Evolutionary conservation across 257 asterid species (phyloP).

Genomic region (Solanum clarkiae): DNA sequence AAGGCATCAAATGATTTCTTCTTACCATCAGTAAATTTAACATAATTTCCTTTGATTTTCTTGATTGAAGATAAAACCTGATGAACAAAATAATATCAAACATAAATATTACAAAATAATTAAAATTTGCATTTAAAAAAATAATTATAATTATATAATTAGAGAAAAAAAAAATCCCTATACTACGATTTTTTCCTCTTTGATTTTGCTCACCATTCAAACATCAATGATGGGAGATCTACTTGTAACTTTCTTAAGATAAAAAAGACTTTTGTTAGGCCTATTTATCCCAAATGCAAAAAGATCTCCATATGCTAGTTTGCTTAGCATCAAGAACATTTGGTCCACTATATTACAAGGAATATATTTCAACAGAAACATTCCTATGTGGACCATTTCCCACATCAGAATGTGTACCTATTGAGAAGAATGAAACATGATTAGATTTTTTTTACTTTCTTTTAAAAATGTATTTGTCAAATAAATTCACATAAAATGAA

Average conservation of each 20-base stretch:
- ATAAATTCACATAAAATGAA: too few species aligned
- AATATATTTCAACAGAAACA: slow-evolving; percentile 3
- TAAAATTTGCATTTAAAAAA: not conserved
- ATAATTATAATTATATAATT: too few species aligned
- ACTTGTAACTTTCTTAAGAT: slow-evolving; percentile 16
- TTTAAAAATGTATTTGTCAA: too few species aligned
- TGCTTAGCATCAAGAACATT: not conserved
- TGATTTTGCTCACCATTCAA: too few species aligned
- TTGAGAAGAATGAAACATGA: not conserved
- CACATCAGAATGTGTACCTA: slow-evolving; percentile 36
- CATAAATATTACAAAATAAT: too few species aligned
- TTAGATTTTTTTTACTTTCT: too few species aligned
- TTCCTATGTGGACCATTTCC: slow-evolving; percentile 26
- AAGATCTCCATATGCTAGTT: slow-evolving; percentile 19
- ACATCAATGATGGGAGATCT: slow-evolving; percentile 28
- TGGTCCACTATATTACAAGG: slow-evolving; percentile 19
- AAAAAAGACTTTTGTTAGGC: slow-evolving; percentile 37
- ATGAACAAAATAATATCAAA: not conserved
- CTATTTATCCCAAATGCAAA: slow-evolving; percentile 22
- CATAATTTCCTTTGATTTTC: slow-evolving; percentile 1
- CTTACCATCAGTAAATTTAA: too few species aligned
- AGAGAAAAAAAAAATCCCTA: too few species aligned
- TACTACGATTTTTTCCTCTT: slow-evolving; percentile 25
- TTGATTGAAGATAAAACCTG: slow-evolving; percentile 34
- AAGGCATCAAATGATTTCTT: too few species aligned